Percentiles rank a stretch among this genome's conserved stretches.
Conservation (phyloP, 768 basidiomycete species). For the Leccinum aurantiacum region DNA sequence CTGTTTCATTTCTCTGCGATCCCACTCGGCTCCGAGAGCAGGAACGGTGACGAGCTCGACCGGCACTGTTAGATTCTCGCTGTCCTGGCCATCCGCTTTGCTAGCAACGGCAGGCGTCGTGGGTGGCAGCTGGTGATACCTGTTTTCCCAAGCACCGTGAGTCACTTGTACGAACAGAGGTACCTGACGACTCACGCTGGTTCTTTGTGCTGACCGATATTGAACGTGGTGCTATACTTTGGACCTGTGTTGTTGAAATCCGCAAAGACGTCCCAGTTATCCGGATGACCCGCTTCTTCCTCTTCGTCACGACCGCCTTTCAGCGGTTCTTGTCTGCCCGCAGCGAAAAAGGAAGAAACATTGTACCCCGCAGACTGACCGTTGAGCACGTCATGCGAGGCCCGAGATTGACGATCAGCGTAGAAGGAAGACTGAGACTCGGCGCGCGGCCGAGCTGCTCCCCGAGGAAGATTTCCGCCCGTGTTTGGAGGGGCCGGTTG, state of each 20-base stretch:
- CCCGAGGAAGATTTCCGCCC: conserved; percentile 21
- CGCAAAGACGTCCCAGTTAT: conserved; percentile 78
- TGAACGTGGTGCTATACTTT: conserved; percentile 67
- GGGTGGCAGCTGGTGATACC: conserved; percentile 47
- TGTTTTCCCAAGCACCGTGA: conserved; percentile 20
- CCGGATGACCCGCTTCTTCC: conserved; percentile 42
- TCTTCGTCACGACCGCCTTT: conserved; percentile 79
- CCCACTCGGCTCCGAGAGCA: conserved; percentile 90
- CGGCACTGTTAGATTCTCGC: conserved; percentile 19
- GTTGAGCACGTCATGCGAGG: conserved; percentile 50
- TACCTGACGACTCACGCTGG: conserved; percentile 43
- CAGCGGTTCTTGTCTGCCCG: conserved; percentile 72
- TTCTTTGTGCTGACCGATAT: conserved; percentile 37
- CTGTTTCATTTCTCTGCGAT: conserved; percentile 67
- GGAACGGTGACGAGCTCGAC: conserved; percentile 91
- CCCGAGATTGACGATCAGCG: conserved; percentile 36
- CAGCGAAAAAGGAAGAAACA: conserved; percentile 61
- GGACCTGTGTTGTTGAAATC: conserved; percentile 90
- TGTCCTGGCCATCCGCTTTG: conserved; percentile 39
- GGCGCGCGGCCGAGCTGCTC: conserved; percentile 47
- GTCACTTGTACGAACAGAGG: not conserved
- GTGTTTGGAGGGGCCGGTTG: conserved; percentile 34
- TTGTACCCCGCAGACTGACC: conserved; percentile 73
- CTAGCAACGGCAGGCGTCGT: conserved; percentile 19
- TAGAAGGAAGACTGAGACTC: conserved; percentile 77